Base-by-base conservation (phyloP, 2,329 filamentous ascomycete genomes). In the Neopestalotiopsis sp. region DNA sequence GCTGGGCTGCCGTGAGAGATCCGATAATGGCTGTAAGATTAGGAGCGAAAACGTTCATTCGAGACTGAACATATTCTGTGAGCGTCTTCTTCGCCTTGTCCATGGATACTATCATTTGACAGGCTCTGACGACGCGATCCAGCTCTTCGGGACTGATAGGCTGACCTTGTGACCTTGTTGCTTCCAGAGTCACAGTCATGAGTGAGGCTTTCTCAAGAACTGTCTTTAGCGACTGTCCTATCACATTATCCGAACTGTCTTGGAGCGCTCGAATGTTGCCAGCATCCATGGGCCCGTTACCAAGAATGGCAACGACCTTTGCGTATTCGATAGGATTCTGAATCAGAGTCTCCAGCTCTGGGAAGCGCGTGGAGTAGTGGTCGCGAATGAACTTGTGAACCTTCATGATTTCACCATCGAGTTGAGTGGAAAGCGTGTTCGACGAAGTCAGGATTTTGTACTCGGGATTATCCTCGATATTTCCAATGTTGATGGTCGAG, bases 321-420 rank as follows among this genome's bases (percentile, higher is more conserved):
- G 95, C 94, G 82, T 98, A 99, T 78, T 98, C 94, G 65, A 98
- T 87, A 1, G 96, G 94, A 75, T 95, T 97, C 68, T 93, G 94
- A 70, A 99, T 92, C 42, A 99, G 88, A 24, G 88, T 88, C 80
- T 99, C 96, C 56, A 99, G 88, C 81, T 98, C 95, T 0, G 96
- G 95, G 76, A 98, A 99, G 70, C 95, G 90, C 20, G 92, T 88
- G 10, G 95, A 97, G 83, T 99, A 99, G 81, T 98, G 94, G 76
- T 99, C 96, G 76, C 95, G 90, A 69, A 98, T 94, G 80, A 94
- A 97, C 82, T 99, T 99, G 85, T 99, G 96, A 28, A 98, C 93
- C 7, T 96, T 88, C 42, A 93, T 92, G 60, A 98, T 93, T 80
- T 98, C 95, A 77, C 93, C 94, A 74, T 97, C 95, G 73, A 98